Percentiles rank a stretch among this genome's conserved stretches.
These are phyloP conservation scores for Brassica napus DNA, from an alignment of 345 rosid species.

Conservation along the genomic window Da-Ae NC_063435.1:1177001-1177500, in stretches of 20 bases:
- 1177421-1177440: not conserved
- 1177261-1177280: constrained; percentile 14
- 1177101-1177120: not conserved
- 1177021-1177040: not conserved
- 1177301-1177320: constrained; percentile 5
- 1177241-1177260: constrained; percentile 35
- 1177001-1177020: constrained; percentile 22
- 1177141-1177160: not conserved
- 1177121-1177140: not conserved
- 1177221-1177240: constrained; percentile 36
- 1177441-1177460: not conserved
- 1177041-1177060: not conserved
- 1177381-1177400: constrained; percentile 15
- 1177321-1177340: constrained; percentile 15
- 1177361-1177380: not conserved
- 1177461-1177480: not conserved
- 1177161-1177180: not conserved
- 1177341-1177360: constrained; percentile 19
- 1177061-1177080: not conserved
- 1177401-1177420: not conserved
- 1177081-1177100: not conserved
- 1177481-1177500: not conserved
- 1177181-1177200: constrained; percentile 24
- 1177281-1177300: not conserved
- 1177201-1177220: not conserved